Percentiles rank a stretch among this genome's conserved stretches.
These are phyloP conservation scores for Aspergillus hiratsukae DNA, from an alignment of 2,329 filamentous ascomycete genomes.

Conservation along the genomic window DNA sequence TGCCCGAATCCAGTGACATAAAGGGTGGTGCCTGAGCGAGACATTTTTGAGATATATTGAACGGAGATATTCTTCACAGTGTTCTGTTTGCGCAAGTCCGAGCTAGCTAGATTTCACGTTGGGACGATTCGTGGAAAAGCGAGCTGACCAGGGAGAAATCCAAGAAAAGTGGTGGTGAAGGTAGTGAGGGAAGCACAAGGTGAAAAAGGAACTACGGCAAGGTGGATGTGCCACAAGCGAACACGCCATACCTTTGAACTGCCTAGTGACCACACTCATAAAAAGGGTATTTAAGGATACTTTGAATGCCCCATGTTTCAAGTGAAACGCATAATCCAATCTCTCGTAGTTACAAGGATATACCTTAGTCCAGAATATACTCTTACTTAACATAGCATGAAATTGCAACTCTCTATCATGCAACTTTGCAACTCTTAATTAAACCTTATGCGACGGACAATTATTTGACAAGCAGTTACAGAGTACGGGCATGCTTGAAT, in stretches of 20 bases:
- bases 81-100: neutral
- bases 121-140: neutral
- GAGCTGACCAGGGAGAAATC: neutral
- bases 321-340: neutral
- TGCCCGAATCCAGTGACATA: slow-evolving; percentile 99
- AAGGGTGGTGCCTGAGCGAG: slow-evolving; percentile 86
- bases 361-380: neutral
- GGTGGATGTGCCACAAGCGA: neutral
- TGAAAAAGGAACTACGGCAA: neutral
- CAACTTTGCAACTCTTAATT: neutral
- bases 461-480: neutral
- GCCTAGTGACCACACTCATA: neutral
- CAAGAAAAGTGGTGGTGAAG: neutral
- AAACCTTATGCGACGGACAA: neutral
- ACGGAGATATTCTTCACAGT: neutral
- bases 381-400: neutral
- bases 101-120: neutral
- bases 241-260: neutral
- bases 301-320: too few species aligned
- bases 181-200: neutral
- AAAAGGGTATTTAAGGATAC: too few species aligned
- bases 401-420: neutral
- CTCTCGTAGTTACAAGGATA: neutral
- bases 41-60: slow-evolving; percentile 55
- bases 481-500: too few species aligned